These are phyloP conservation scores for Hymenotorrendiella dingleyae DNA, from an alignment of 2,329 filamentous ascomycete genomes.

Conservation along the genomic window DNA sequence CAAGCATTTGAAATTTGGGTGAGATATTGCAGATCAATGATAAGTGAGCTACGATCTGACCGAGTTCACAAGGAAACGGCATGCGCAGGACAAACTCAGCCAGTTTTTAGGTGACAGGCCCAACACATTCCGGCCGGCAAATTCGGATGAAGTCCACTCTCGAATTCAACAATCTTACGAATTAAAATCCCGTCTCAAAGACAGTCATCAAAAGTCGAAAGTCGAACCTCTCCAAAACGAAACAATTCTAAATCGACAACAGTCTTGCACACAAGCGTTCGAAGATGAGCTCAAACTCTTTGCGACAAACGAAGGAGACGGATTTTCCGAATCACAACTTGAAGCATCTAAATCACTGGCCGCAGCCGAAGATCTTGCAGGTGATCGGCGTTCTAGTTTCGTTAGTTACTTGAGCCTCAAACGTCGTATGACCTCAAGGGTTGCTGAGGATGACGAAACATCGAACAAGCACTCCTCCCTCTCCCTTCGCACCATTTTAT, in stretches of 20 bases:
- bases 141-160: background rate
- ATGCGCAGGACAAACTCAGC: conserved; percentile 6
- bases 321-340: too few relatives aligned
- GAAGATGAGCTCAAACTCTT: too few relatives aligned
- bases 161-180: background rate
- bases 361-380: too few relatives aligned
- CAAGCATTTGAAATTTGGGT: conserved; percentile 3
- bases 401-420: conserved; percentile 4
- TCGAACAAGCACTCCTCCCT: background rate
- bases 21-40: too few relatives aligned
- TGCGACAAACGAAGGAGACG: too few relatives aligned
- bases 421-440: background rate
- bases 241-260: too few relatives aligned
- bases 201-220: too few relatives aligned
- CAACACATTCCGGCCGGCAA: background rate
- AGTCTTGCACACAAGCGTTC: too few relatives aligned
- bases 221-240: too few relatives aligned
- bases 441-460: background rate
- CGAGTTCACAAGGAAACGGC: conserved; percentile 8
- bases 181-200: too few relatives aligned
- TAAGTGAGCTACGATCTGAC: too few relatives aligned
- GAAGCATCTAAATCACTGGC: too few relatives aligned
- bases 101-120: conserved; percentile 2
- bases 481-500: background rate
- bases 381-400: background rate